phyloP scores from a whole-genome alignment of 345 rosid genomes.

The Arabidopsis arenosa region DNA sequence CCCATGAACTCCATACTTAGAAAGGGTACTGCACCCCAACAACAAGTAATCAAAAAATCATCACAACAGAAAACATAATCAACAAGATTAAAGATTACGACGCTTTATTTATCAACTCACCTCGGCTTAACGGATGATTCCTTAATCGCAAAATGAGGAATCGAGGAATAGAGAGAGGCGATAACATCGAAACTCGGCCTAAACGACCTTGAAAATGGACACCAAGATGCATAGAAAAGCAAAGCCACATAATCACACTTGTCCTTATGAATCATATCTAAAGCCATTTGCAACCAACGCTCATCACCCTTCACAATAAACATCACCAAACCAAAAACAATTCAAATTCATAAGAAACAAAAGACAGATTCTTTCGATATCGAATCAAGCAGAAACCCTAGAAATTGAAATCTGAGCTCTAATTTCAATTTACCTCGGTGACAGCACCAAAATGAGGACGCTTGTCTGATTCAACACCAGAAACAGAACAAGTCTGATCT shows the following conservation, averaged over 20 bases:
- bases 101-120: conserved; percentile 45
- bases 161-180: conserved; percentile 67
- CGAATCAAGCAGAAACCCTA: conserved; percentile 1
- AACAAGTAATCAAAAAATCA: conserved; percentile 14
- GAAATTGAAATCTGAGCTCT: neutral
- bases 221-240: conserved; percentile 95
- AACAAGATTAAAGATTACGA: neutral
- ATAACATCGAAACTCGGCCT: conserved; percentile 71
- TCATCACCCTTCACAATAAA: conserved; percentile 77
- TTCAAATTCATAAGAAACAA: conserved; percentile 1
- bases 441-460: conserved; percentile 50
- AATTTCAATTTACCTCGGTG: conserved; percentile 57
- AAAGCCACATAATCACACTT: conserved; percentile 69
- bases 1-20: conserved; percentile 96
- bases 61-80: neutral
- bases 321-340: neutral
- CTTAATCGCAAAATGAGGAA: conserved; percentile 78
- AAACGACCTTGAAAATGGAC: conserved; percentile 86
- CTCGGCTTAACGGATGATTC: conserved; percentile 90
- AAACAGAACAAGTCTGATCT: conserved; percentile 50
- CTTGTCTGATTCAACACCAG: conserved; percentile 39
- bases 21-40: conserved; percentile 68
- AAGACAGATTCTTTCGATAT: neutral
- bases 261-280: conserved; percentile 68
- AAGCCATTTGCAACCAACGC: conserved; percentile 66